Evolutionary conservation across 129 eudicot species (phyloP), one percentile per base, ranked within the genome.

Genomic region (Flaveria linearis): DNA sequence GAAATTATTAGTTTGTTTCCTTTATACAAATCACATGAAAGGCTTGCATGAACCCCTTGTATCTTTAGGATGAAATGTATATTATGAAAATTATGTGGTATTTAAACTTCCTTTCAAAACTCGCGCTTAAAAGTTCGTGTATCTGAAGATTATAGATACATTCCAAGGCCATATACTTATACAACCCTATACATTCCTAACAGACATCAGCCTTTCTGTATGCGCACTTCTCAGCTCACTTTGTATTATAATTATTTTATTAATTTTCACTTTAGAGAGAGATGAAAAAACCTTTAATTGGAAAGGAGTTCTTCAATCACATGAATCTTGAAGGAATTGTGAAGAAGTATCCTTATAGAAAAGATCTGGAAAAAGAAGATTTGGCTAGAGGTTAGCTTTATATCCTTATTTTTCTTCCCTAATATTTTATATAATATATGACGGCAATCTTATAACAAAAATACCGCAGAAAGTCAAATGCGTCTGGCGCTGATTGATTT

Each of bases 321-420:
- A 86, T 86, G 98, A 87, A 86, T 85, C 91, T 94, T 76, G 97
- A 94, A 84, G 87, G 83, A 66, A 91, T 91, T 82, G 90, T 94
- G 53, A 80, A 74, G 76, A 88, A 88, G 66, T 94, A 94, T 69
- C 98, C 98, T 73, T 91, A 94, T 83, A 84, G 82, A 78, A 91
- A 87, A 83, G 85, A 88, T 75, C 82, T 94, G 79, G 46, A 84
- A 41, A 93, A 91, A 50, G 91, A 89, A 76, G 97, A 94, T 61
- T 56, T 88, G 82, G 76, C 80, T 68, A 94, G 79, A 89, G 98
- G 98, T 91, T 56, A 70, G 61, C 43, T 60, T 10, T 49, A 63
- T 63, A 64, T 78, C 39, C 72, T 22, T 70, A 61, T 66, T 72
- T 39, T 26, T 74, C 70, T 55, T 13, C 9, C 30, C 12, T 1